These are phyloP conservation scores for Daldinia caldariorum DNA, from an alignment of 495 filamentous ascomycete species.

Conservation along the genomic window DNA sequence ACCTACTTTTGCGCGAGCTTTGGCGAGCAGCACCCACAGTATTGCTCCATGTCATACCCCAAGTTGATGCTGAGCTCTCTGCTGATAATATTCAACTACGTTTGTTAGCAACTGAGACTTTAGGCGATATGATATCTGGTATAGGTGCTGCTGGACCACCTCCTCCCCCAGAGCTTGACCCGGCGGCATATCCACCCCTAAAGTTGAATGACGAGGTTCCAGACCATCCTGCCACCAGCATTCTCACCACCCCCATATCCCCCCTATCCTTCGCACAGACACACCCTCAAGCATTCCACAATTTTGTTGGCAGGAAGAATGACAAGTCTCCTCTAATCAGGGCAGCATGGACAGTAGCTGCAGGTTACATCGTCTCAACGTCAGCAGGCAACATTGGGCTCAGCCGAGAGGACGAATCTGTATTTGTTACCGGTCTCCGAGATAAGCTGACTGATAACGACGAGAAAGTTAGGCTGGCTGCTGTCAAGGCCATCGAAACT, in stretches of 20 bases:
- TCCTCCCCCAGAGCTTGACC: constrained; percentile 75
- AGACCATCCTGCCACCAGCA: constrained; percentile 59
- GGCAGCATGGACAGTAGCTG: constrained; percentile 82
- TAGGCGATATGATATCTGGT: constrained; percentile 92
- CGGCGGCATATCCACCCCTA: constrained; percentile 80
- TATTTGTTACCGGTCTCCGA: constrained; percentile 75
- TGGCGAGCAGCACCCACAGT: constrained; percentile 93
- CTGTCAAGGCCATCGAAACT: constrained; percentile 79
- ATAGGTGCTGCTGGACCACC: constrained; percentile 90
- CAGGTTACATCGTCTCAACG: constrained; percentile 82
- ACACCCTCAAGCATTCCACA: constrained; percentile 78
- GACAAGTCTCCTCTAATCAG: constrained; percentile 86
- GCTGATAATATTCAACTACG: constrained; percentile 89
- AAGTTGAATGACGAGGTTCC: constrained; percentile 68
- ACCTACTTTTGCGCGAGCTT: constrained; percentile 86
- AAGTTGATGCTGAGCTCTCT: constrained; percentile 90
- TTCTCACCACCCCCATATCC: constrained; percentile 80
- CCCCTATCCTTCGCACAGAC: constrained; percentile 85
- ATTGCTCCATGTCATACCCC: constrained; percentile 90
- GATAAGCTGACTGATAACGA: constrained; percentile 88
- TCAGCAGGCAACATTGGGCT: constrained; percentile 88
- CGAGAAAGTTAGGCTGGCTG: constrained; percentile 88
- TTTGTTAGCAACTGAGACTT: constrained; percentile 86
- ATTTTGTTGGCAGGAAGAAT: constrained; percentile 81
- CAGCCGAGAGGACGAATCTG: constrained; percentile 76